A percentile compares a stretch with the other conserved stretches of the same genome.
Conservation (phyloP, 2,329 filamentous ascomycete genomes). For the Penicillium digitatum region DNA sequence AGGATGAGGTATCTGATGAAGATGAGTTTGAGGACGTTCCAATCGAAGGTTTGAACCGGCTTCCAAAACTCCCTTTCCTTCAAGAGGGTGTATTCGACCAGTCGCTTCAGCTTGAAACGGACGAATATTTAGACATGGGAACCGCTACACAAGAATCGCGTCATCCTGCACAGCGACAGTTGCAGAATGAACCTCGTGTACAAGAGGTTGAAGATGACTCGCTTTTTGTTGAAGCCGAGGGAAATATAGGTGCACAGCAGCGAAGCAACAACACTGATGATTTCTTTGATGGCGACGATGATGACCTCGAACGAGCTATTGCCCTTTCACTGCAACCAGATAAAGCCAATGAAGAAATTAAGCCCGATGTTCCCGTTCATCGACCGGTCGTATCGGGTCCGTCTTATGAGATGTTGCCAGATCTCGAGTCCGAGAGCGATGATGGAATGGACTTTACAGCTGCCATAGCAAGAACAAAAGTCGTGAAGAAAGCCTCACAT, state of each 20-base stretch:
- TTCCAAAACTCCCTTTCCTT: slow-evolving; percentile 60
- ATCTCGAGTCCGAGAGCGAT: slow-evolving; percentile 54
- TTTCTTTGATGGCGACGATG: slow-evolving; percentile 62
- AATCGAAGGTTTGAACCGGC: slow-evolving; percentile 79
- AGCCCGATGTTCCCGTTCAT: slow-evolving; percentile 33
- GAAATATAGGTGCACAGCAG: slow-evolving; percentile 30
- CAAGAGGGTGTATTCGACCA: slow-evolving; percentile 37
- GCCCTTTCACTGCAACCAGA: slow-evolving; percentile 67
- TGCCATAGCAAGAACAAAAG: slow-evolving; percentile 68
- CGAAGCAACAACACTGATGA: slow-evolving; percentile 45
- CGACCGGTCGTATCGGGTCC: slow-evolving; percentile 48
- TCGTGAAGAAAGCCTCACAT: slow-evolving; percentile 47
- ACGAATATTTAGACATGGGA: slow-evolving; percentile 43
- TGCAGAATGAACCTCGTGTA: background rate
- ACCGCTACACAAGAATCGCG: slow-evolving; percentile 47
- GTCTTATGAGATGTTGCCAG: slow-evolving; percentile 24
- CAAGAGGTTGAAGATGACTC: slow-evolving; percentile 47
- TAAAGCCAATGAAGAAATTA: slow-evolving; percentile 41
- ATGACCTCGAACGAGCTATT: slow-evolving; percentile 77
- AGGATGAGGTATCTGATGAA: slow-evolving; percentile 61
- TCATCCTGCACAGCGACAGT: background rate
- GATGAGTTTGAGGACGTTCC: slow-evolving; percentile 89
- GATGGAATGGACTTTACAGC: slow-evolving; percentile 74
- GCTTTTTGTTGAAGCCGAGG: slow-evolving; percentile 53
- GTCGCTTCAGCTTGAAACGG: slow-evolving; percentile 30